A percentile compares a stretch with the other conserved stretches of the same genome.
Conservation (phyloP, 2,329 filamentous ascomycete species). For the Coniochaeta hoffmannii region DNA sequence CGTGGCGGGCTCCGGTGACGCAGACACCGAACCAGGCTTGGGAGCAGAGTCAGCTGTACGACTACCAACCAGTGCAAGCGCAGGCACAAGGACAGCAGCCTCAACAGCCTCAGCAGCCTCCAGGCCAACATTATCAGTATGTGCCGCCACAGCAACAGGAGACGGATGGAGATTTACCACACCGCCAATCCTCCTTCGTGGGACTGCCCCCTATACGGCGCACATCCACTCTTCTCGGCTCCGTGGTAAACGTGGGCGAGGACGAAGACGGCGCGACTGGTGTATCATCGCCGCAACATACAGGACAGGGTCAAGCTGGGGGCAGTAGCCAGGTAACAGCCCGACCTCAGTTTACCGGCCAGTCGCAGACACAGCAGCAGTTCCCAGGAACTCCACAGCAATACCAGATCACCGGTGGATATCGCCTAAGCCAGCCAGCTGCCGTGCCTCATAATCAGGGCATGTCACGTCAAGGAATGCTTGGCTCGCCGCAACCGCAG, state of each 20-base stretch:
- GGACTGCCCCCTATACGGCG: conserved; percentile 52
- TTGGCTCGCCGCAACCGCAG: conserved; percentile 9
- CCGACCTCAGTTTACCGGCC: conserved; percentile 1
- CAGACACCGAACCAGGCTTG: background rate
- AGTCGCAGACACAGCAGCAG: conserved; percentile 6
- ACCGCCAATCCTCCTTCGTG: conserved; percentile 43
- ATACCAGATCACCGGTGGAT: background rate
- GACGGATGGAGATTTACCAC: conserved; percentile 19
- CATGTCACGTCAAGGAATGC: background rate
- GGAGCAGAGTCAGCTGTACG: conserved; percentile 2
- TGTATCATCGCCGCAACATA: background rate
- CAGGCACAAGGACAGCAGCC: background rate
- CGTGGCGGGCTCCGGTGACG: background rate
- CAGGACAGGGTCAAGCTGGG: background rate
- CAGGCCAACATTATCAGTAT: background rate
- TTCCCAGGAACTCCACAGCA: conserved; percentile 4
- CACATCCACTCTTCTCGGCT: conserved; percentile 46
- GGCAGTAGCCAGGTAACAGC: background rate
- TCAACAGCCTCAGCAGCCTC: background rate
- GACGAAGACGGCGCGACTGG: conserved; percentile 3
- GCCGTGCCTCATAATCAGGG: background rate
- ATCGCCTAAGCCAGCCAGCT: background rate
- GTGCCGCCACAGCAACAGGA: conserved; percentile 7
- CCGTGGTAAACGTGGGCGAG: conserved; percentile 22
- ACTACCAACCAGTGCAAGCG: background rate